Base-by-base conservation (phyloP, 2,329 filamentous ascomycete species). In the Aspergillus ustus region DNA sequence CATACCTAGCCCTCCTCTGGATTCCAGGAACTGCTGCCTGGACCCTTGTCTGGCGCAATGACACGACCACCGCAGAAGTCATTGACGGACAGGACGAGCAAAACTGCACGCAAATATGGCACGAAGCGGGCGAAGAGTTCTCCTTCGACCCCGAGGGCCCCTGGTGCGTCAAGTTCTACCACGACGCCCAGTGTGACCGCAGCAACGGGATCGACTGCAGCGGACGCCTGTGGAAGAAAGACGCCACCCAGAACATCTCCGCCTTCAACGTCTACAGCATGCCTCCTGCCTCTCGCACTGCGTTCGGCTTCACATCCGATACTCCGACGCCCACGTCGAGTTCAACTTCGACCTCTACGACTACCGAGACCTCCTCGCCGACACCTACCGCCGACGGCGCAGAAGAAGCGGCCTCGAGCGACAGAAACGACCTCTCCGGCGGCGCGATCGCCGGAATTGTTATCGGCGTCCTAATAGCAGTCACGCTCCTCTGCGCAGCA, bases 51-150 rank as follows among this genome's bases (percentile, higher is more conserved):
- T 66, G 63, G 63, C 52, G 60, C 13, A 66, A 66, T 48, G 56
- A 61, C 2, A 63, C 64, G n/a, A 61, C 55, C 1, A 13, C 57
- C 4, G 34, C 44, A 2, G 13, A 22, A 20, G 44, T 66, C 46
- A 29, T 50, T 7, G 13, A 48, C 11, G 58, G 57, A 11, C 25
- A 59, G 29, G 40, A 28, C 4, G 13, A 29, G 2, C 29, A 52
- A n/a, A 60, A 59, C 28, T 66, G 64, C 51, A 63, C 61, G 2
- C 58, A 29, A 8, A 63, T 66, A 46, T 66, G 62, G 43, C 64
- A 66, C 15, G 9, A 57, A 52, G n/a, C 61, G 49, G 63, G 58
- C 19, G 17, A 56, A 9, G 15, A 52, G 13, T 66, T 65, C 53
- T 52, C 60, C 20, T 66, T 52, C 34, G 60, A 62, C 29, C 64